phyloP scores from a whole-genome alignment of 2,329 filamentous ascomycete genomes.

The Talaromyces sp. region DNA sequence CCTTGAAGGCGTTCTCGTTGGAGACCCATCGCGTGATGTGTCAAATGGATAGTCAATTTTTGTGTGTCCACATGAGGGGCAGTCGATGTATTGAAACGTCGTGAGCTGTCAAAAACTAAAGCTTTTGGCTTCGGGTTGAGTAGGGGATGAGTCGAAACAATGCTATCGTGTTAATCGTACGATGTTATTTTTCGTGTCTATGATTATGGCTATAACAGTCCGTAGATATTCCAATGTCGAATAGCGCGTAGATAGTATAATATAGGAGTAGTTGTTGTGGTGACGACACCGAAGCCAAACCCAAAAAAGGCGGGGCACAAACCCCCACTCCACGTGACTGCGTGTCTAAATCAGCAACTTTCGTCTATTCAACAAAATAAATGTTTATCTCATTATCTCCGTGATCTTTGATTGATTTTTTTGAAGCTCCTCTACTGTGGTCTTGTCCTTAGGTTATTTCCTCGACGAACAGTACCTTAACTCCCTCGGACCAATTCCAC shows the following conservation, averaged over 20 bases:
- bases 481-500: not conserved
- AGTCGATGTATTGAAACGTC: not conserved
- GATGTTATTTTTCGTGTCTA: too few species aligned
- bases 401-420: not conserved
- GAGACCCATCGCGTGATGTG: not conserved
- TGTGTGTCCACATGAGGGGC: not conserved
- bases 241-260: too few species aligned
- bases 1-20: not conserved
- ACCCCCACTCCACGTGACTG: constrained; percentile 17
- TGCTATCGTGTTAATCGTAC: not conserved
- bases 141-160: not conserved
- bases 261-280: not conserved
- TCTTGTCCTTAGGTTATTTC: not conserved
- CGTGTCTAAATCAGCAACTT: constrained; percentile 3
- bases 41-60: not conserved
- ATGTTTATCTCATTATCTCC: not conserved
- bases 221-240: not conserved
- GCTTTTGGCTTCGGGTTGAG: not conserved
- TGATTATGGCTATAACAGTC: not conserved
- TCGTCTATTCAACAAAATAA: constrained; percentile 2
- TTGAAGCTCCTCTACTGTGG: not conserved
- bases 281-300: constrained; percentile 8
- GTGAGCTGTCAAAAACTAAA: not conserved
- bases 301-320: constrained; percentile 16
- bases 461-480: not conserved